Conservation (phyloP, 805 yeast species). For the Candida nanaspora region DNA sequence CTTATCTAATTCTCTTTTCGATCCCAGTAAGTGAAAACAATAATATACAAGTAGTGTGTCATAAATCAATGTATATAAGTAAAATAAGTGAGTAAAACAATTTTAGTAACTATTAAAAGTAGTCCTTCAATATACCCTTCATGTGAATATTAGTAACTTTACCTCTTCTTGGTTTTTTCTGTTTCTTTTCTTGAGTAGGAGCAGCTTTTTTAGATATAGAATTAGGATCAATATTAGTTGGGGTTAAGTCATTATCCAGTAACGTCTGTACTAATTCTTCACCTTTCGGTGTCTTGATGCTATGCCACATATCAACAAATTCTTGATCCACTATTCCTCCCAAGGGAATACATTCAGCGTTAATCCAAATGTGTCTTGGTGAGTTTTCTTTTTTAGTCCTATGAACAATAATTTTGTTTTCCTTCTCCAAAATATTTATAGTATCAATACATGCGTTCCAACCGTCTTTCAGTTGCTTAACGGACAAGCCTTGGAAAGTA, state of each 20-base stretch:
- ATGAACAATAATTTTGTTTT: slow-evolving; percentile 71
- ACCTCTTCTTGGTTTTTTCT: slow-evolving; percentile 86
- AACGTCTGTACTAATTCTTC: slow-evolving; percentile 75
- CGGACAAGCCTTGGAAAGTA: slow-evolving; percentile 81
- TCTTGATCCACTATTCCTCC: slow-evolving; percentile 65
- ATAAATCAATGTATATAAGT: too few relatives aligned
- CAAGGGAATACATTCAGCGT: slow-evolving; percentile 52
- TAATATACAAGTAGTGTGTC: too few relatives aligned
- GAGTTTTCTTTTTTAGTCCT: slow-evolving; percentile 89
- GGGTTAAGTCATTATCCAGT: slow-evolving; percentile 82
- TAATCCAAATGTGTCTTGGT: slow-evolving; percentile 90
- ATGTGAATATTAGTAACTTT: slow-evolving; percentile 94
- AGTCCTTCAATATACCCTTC: slow-evolving; percentile 92
- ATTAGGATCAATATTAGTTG: slow-evolving; percentile 97
- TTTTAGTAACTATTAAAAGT: too few relatives aligned
- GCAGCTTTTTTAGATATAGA: slow-evolving; percentile 61
- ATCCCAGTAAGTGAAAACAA: too few relatives aligned
- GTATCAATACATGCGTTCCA: slow-evolving; percentile 88
- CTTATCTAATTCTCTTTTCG: too few relatives aligned
- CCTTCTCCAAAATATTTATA: slow-evolving; percentile 69
- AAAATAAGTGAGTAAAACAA: too few relatives aligned
- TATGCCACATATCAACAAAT: slow-evolving; percentile 76
- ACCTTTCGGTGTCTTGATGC: slow-evolving; percentile 71
- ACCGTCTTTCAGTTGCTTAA: slow-evolving; percentile 75
- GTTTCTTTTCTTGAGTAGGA: slow-evolving; percentile 58